A percentile compares a stretch with the other conserved stretches of the same genome.
These are phyloP conservation scores for Helminthosporium solani DNA, from an alignment of 2,329 filamentous ascomycete genomes.

Conservation along the genomic window DNA sequence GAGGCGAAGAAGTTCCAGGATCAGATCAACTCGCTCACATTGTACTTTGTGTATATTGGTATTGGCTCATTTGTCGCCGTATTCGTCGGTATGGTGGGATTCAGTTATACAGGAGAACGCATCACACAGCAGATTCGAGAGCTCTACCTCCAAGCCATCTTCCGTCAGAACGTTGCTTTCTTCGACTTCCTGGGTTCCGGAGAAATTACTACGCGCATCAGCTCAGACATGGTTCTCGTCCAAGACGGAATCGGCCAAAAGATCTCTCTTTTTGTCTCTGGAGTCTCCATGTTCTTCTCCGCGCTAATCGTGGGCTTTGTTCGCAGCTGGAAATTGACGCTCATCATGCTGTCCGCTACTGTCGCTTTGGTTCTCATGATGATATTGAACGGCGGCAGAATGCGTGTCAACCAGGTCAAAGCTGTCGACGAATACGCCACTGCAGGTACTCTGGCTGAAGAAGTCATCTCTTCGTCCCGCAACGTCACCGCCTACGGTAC, in stretches of 20 bases:
- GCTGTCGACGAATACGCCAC: conserved; percentile 77
- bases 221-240: conserved; percentile 91
- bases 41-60: conserved; percentile 44
- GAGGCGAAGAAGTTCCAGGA: conserved; percentile 27
- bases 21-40: conserved; percentile 33
- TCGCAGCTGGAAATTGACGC: conserved; percentile 87
- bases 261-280: conserved; percentile 37
- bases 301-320: conserved; percentile 91
- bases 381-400: conserved; percentile 70
- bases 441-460: conserved; percentile 86
- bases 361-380: conserved; percentile 77
- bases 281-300: conserved; percentile 64
- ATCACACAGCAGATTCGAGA: conserved; percentile 49
- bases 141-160: conserved; percentile 65
- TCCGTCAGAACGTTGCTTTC: conserved; percentile 46
- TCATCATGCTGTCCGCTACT: conserved; percentile 81
- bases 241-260: conserved; percentile 75
- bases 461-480: conserved; percentile 89
- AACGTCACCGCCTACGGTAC: conserved; percentile 93
- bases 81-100: conserved; percentile 73
- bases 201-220: conserved; percentile 94
- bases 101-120: conserved; percentile 66
- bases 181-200: conserved; percentile 87
- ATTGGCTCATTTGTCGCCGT: conserved; percentile 64
- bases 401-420: conserved; percentile 72